Evolutionary conservation across 1,139 yeast species (phyloP), one percentile per base, ranked within the genome.

Genomic region (Barnettozyma hawaiiensis): DNA sequence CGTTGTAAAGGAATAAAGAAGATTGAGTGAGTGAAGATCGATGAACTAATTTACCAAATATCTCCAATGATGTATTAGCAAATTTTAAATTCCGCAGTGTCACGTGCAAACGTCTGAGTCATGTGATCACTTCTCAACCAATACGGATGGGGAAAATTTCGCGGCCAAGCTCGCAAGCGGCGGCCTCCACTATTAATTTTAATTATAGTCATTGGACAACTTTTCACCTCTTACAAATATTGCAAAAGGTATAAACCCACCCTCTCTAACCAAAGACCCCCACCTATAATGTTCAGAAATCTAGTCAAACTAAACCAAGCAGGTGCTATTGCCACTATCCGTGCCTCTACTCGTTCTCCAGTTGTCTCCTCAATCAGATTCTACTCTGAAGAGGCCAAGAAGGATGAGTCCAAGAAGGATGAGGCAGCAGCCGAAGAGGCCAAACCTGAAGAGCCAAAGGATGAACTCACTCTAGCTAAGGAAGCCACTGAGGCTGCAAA

Each of bases 401-500:
- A 52, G 47, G 50, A 49, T 12, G 49, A 45, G 34, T n/a, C 51
- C 31, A 54, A 52, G 44, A 48, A 52, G 47, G 50, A 49, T 12
- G 49, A 45, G 34, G n/a, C n/a, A n/a, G 43, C 50, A 14, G 47
- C 44, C 15, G 50, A 41, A 33, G 56, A 48, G 35, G 31, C 54
- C 22, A 46, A 43, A 19, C 48, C 44, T 20, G 50, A 43, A 31
- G 58, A 48, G 40, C 53, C 48, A 35, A 51, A 50, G 40, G 58
- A 54, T 26, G 52, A 54, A 37, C 41, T 52, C 22, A 45, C 54
- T 18, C 37, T 45, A 24, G 62, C 76, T 51, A 66, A 73, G 59
- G 69, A 69, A 42, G 78, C 81, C 60, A 66, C 76, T 50, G 72
- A 67, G 36, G 69, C 73, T 50, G 82, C 83, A 61, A 89, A 84